A percentile compares a stretch with the other conserved stretches of the same genome.
These are phyloP conservation scores for Magnaporthiopsis poae DNA, from an alignment of 2,329 filamentous ascomycete genomes.

Conservation along the genomic window DNA sequence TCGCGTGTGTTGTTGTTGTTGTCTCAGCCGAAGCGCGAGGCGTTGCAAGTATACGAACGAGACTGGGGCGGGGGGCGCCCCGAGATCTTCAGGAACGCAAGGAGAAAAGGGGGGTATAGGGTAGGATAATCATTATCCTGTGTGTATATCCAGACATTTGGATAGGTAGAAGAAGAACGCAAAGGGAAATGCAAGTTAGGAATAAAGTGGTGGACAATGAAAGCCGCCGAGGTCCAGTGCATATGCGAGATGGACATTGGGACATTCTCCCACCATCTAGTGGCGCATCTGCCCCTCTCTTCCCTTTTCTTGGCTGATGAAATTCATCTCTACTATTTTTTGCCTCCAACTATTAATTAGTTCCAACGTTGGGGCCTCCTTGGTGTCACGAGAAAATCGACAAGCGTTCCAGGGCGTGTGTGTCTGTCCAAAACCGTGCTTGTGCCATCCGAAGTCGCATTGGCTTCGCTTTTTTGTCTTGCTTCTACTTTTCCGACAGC, in stretches of 20 bases:
- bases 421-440: background rate
- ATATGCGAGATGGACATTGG: background rate
- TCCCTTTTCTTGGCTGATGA: background rate
- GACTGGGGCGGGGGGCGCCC: too few species aligned
- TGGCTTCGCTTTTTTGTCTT: background rate
- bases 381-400: background rate
- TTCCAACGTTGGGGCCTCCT: background rate
- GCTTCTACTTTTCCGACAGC: background rate
- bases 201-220: too few species aligned
- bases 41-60: background rate
- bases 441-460: background rate
- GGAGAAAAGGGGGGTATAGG: background rate
- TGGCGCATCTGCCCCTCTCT: background rate
- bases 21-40: background rate
- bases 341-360: background rate
- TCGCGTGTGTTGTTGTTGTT: background rate
- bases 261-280: background rate
- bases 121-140: background rate
- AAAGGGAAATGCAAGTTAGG: background rate
- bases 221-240: too few species aligned
- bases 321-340: background rate
- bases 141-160: background rate
- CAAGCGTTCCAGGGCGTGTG: background rate
- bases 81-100: background rate
- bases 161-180: background rate